phyloP scores from a whole-genome alignment of 495 filamentous ascomycete species.

The Penicillium dipodomyicola region DNA sequence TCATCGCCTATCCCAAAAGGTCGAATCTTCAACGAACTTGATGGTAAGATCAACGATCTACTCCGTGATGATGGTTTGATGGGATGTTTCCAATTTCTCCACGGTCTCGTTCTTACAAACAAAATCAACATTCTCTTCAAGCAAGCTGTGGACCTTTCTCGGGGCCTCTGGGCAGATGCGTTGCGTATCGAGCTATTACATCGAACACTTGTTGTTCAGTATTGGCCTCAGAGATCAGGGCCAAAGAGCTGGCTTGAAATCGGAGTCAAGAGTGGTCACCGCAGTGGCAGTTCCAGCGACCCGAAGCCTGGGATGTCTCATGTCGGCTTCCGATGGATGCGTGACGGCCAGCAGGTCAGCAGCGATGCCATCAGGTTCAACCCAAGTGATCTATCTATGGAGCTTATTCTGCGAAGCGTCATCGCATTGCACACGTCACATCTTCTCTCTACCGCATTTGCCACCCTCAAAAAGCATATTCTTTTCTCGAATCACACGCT shows the following conservation, averaged over 20 bases:
- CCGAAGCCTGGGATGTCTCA: constrained; percentile 34
- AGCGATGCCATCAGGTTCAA: constrained; percentile 64
- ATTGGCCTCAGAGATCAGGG: constrained; percentile 70
- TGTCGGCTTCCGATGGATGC: constrained; percentile 78
- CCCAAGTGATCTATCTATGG: constrained; percentile 63
- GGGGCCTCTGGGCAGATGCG: constrained; percentile 69
- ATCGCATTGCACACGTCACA: constrained; percentile 71
- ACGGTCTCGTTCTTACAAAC: constrained; percentile 79
- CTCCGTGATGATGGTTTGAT: constrained; percentile 63
- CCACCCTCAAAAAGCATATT: constrained; percentile 51
- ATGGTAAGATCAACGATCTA: constrained; percentile 64
- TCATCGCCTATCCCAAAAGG: constrained; percentile 57
- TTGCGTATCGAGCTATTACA: constrained; percentile 73
- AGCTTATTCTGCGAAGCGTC: constrained; percentile 66
- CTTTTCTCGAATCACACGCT: constrained; percentile 58
- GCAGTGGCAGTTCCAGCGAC: constrained; percentile 20
- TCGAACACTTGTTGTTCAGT: constrained; percentile 79
- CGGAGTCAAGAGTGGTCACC: constrained; percentile 66
- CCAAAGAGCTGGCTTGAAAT: constrained; percentile 87
- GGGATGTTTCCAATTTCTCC: constrained; percentile 80
- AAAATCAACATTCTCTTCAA: constrained; percentile 77
- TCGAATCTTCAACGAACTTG: constrained; percentile 59
- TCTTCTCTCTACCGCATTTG: constrained; percentile 59
- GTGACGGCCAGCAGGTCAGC: constrained; percentile 69
- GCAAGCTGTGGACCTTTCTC: constrained; percentile 68